phyloP scores from a whole-genome alignment of 1,139 yeast genomes.

The Geotrichum bryndzae region DNA sequence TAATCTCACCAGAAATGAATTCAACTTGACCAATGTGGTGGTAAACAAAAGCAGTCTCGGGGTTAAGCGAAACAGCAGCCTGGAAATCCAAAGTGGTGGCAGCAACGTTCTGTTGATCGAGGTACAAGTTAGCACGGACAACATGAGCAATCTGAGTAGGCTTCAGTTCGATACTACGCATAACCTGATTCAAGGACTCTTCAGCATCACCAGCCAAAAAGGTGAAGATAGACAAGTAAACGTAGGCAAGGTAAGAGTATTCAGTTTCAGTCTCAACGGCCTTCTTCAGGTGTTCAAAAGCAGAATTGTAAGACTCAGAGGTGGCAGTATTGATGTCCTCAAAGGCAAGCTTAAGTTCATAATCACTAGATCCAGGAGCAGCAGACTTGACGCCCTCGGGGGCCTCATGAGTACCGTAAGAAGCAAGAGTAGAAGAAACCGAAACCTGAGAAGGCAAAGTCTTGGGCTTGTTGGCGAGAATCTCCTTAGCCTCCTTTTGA shows the following conservation, averaged over 20 bases:
- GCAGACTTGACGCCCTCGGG: slow-evolving; percentile 42
- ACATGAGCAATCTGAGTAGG: slow-evolving; percentile 84
- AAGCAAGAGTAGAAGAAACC: slow-evolving; percentile 79
- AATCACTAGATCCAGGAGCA: slow-evolving; percentile 53
- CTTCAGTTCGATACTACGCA: slow-evolving; percentile 55
- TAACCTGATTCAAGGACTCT: slow-evolving; percentile 54
- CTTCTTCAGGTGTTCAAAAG: slow-evolving; percentile 61
- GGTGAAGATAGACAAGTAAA: slow-evolving; percentile 74
- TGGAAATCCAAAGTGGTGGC: slow-evolving; percentile 67
- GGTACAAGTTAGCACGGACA: slow-evolving; percentile 74
- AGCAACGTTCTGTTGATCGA: slow-evolving; percentile 59
- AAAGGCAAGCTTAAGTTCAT: slow-evolving; percentile 63
- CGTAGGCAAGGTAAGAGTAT: slow-evolving; percentile 62
- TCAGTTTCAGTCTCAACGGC: slow-evolving; percentile 45
- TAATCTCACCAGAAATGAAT: slow-evolving; percentile 72
- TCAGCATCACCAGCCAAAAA: slow-evolving; percentile 73
- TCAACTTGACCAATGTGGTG: slow-evolving; percentile 93
- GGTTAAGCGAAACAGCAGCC: slow-evolving; percentile 63
- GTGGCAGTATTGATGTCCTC: slow-evolving; percentile 47
- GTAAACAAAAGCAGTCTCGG: slow-evolving; percentile 72
- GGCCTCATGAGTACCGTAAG: slow-evolving; percentile 42
- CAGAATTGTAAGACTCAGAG: slow-evolving; percentile 65
- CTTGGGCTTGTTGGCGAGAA: slow-evolving; percentile 47
- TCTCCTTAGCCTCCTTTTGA: slow-evolving; percentile 44
- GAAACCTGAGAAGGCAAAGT: slow-evolving; percentile 82